phyloP scores from a whole-genome alignment of 2,329 filamentous ascomycete genomes.

The Fusarium mundagurra region DNA sequence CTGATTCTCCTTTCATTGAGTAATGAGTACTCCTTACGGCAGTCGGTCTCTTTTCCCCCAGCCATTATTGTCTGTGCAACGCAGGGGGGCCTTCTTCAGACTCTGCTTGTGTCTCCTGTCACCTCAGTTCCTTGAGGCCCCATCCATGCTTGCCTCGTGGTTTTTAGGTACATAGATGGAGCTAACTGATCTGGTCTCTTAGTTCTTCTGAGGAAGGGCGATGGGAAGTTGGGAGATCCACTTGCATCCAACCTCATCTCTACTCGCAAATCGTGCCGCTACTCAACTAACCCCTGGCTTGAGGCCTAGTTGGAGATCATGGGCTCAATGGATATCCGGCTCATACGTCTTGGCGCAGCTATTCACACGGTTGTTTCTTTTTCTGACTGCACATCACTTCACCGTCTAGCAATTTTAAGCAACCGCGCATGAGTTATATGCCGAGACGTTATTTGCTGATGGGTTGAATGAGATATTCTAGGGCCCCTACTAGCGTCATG shows the following conservation, averaged over 20 bases:
- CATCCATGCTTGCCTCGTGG: conserved; percentile 36
- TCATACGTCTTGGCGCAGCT: background rate
- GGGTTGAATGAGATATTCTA: background rate
- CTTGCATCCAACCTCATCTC: background rate
- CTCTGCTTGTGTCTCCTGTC: conserved; percentile 2
- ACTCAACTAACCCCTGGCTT: background rate
- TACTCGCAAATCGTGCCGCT: background rate
- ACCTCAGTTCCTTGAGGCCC: background rate
- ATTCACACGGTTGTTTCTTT: conserved; percentile 1
- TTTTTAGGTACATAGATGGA: conserved; percentile 13
- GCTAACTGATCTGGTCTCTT: background rate
- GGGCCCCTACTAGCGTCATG: conserved; percentile 34
- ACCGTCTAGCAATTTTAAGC: conserved; percentile 1
- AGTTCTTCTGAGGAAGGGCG: background rate
- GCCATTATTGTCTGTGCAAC: conserved; percentile 15
- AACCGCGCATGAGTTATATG: conserved; percentile 15
- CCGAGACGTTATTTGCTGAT: conserved; percentile 10
- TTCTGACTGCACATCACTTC: background rate
- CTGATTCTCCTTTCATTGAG: background rate
- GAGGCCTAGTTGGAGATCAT: conserved; percentile 7
- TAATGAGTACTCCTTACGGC: background rate
- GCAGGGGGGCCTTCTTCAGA: conserved; percentile 6
- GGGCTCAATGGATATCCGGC: background rate
- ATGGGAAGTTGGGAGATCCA: background rate
- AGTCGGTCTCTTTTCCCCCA: background rate